Evolutionary conservation across 1,139 yeast genomes (phyloP), one percentile per base, ranked within the genome.

Genomic region (Zhuliangozyma parablackwelliae): DNA sequence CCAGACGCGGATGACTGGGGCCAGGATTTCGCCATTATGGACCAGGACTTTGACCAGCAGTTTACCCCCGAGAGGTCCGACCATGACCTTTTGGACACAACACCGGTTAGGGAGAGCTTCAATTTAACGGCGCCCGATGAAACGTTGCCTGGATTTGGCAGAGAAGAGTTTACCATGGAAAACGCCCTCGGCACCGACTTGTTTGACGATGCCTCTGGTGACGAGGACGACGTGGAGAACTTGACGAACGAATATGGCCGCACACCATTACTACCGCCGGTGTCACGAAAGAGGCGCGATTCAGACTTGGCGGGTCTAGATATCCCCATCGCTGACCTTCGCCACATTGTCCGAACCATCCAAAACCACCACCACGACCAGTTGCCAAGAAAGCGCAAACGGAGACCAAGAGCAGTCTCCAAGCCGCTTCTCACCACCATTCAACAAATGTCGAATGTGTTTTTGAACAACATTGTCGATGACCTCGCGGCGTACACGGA

Each of bases 401-500:
- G n/a, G 42, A 31, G 16, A 7, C 31, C 12, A 3, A 35, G 28
- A 16, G 32, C 33, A 12, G 16, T 29, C 2, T 21, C 38, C 7
- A 35, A 16, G 10, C 35, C 33, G 11, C 24, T 37, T n/a, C 8
- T 40, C 2, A 31, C 28, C 20, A 30, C 28, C 6, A 46, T 61
- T 10, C 57, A 50, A 32, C 44, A 41, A 20, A 52, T 50, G 30
- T 53, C 63, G 1, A 56, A 59, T 28, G 53, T 49, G 2, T 72
- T 73, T 41, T 45, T 72, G 8, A 50, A 49, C 25, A 58, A 56
- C 21, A 56, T 71, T 30, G 44, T 65, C 36, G 42, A 46, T 0
- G 75, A 69, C 48, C 49, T 72, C 27, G 56, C 53, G 29, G 58
- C 60, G 8, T 66, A 59, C 46, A 62, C 72, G 0, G 37, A 38